Evolutionary conservation across 2,329 filamentous ascomycete genomes (phyloP), one percentile per base, ranked within the genome.

Genomic region (Apiospora sp.): DNA sequence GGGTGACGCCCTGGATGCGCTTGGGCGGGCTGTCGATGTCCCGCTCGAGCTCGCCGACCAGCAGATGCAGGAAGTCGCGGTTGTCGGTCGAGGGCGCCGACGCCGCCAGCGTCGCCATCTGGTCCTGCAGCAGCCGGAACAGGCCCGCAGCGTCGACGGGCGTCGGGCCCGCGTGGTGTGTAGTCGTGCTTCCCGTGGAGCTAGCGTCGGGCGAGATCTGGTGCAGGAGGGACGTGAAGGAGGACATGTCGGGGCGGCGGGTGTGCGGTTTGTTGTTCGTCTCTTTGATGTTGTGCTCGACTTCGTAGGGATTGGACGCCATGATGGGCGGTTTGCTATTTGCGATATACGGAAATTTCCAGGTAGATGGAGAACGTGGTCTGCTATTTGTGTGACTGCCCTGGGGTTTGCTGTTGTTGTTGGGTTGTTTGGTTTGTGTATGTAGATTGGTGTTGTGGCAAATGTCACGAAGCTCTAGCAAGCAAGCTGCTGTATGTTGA

Each of bases 201-300:
- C 37, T 2, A 22, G 54, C n/a, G 13, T 71, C 69, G 19, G 69
- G 69, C 16, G 34, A 37, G 58, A 71, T 67, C 54, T 67, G 54
- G 69, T 71, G 69, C 10, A 71, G 69, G 30, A 58, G 69, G 54
- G 69, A 64, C 12, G 69, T 87, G 83, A 92, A 92, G 74, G 87
- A 88, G 70, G 89, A 87, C 90, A 92, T 92, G 83, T 91, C 89
- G 74, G 88, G 88, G 54, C 90, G 89, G 13, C 85, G 84, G 68
- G 83, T 83, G 72, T 83, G 82, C 69, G 83, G 80, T 34, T 81
- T 79, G 7, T 51, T 54, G 19, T 85, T 75, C 43, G 83, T 67
- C 72, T 86, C 80, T 76, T 87, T 85, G 81, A 92, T 89, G 80
- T 89, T 89, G 83, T 92, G 90, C 80, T 92, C 90, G 80, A 92